Conservation (phyloP, 2,329 filamentous ascomycete species). For the Xenosphaeropsis pyriputrescens region DNA sequence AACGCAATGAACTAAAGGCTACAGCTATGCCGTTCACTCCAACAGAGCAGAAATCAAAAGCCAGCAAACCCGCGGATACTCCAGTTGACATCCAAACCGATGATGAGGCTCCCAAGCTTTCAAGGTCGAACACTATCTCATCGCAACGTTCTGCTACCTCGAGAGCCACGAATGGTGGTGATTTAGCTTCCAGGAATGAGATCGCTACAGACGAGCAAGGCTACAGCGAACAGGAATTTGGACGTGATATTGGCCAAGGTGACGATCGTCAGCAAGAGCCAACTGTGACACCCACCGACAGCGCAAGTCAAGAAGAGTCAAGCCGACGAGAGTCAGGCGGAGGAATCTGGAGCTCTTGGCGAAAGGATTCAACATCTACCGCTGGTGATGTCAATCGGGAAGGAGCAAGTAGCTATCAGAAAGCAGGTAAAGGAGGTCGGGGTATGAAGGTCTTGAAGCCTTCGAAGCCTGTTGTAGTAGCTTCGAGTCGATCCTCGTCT, state of each 20-base stretch:
- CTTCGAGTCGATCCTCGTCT: constrained; percentile 14
- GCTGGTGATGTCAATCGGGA: constrained; percentile 36
- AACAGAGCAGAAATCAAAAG: constrained; percentile 11
- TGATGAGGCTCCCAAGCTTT: constrained; percentile 1
- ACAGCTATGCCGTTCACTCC: constrained; percentile 16
- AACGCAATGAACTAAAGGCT: constrained; percentile 41
- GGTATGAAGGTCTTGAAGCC: constrained; percentile 88
- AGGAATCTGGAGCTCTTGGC: constrained; percentile 60
- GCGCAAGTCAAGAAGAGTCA: constrained; percentile 6
- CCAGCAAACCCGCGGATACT: constrained; percentile 5
- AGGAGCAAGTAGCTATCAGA: constrained; percentile 46
- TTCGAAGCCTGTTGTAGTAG: constrained; percentile 39
- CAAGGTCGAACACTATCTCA: constrained; percentile 3
- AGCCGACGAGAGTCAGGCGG: constrained; percentile 30
- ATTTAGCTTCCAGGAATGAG: not conserved
- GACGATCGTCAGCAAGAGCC: too few relatives aligned
- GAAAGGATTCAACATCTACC: constrained; percentile 22
- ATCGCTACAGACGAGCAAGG: not conserved
- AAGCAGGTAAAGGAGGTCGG: constrained; percentile 47
- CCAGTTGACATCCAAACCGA: constrained; percentile 2
- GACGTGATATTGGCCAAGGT: not conserved
- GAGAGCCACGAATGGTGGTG: not conserved
- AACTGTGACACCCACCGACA: not conserved
- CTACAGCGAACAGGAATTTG: not conserved
- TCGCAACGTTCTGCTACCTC: not conserved